Evolutionary conservation across 306 rosid species (phyloP), one percentile per base, ranked within the genome.

Genomic region (Oemleria cerasiformis): DNA sequence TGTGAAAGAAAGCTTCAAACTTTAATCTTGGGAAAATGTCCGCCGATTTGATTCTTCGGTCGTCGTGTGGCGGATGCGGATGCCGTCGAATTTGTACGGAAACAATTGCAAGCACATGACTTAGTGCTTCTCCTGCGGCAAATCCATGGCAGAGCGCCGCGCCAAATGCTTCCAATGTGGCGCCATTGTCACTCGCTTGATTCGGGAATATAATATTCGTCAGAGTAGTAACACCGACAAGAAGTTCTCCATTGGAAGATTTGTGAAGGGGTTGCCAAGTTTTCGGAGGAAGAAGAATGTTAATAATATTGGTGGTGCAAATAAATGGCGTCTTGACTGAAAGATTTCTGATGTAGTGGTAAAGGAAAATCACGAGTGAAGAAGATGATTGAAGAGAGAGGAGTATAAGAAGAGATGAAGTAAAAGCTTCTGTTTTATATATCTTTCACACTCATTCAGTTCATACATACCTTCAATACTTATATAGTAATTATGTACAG

Each of bases 71-170:
- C 55, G 98, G 97, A 17, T 94, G 98, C 62, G 91, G 92, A 41
- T 81, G 44, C 84, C 91, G 42, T 63, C 88, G 39, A 94, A 91
- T 61, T 77, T 94, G 75, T 94, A 94, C 75, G 98, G 97, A 45
- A 94, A 97, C 87, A 88, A 91, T 72, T 91, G 97, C 89, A 94
- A 88, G 84, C 98, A 91, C 84, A 79, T 89, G 97, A 91, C 96
- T 19, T 77, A 91, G 41, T 93, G 98, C 84, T 76, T 85, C 77
- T 75, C 81, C 42, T 93, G 98, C 44, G 98, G 94, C 75, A 91
- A 93, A 82, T 74, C 80, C 74, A 91, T 83, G 97, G 96, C 97
- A 0, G 85, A 88, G 81, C 88, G 82, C 6, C 86, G 81, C 58
- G 81, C 81, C 64, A 94, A 83, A 67, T 94, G 98, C 83, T 58